Percentiles rank a stretch among this genome's conserved stretches.
Conservation (phyloP, 768 basidiomycete species). For the Lactarius pseudohatsudake region DNA sequence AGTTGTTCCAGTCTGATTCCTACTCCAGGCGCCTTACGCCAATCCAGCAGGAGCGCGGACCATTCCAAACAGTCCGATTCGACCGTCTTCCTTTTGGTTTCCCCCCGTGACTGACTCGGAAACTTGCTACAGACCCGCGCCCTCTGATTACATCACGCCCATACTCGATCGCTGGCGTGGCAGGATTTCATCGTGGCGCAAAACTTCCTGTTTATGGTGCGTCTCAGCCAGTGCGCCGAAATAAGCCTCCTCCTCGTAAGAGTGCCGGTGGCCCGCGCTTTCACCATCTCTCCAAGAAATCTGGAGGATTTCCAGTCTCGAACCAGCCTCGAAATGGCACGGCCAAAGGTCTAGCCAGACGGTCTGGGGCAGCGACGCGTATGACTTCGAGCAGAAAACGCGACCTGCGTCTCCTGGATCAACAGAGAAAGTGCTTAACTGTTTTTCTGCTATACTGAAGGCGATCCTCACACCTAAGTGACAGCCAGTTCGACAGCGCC, state of each 20-base stretch:
- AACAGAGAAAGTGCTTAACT: slow-evolving; percentile 15
- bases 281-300: background rate
- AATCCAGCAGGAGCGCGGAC: background rate
- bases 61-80: slow-evolving; percentile 3
- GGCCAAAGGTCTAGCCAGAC: slow-evolving; percentile 2
- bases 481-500: slow-evolving; percentile 16
- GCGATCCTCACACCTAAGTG: background rate
- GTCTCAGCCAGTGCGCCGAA: slow-evolving; percentile 8
- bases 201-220: background rate
- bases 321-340: slow-evolving; percentile 1
- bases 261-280: background rate
- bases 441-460: background rate
- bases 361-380: slow-evolving; percentile 9
- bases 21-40: background rate
- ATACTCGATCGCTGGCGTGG: slow-evolving; percentile 19
- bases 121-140: slow-evolving; percentile 1
- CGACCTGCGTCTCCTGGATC: slow-evolving; percentile 1
- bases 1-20: slow-evolving; percentile 9
- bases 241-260: slow-evolving; percentile 20
- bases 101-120: background rate
- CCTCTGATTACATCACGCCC: slow-evolving; percentile 16
- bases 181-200: slow-evolving; percentile 20
- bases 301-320: background rate
- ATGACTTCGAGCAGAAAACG: slow-evolving; percentile 10
- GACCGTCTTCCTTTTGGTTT: background rate